Evolutionary conservation across 2,329 filamentous ascomycete genomes (phyloP), one percentile per base, ranked within the genome.

Genomic region (Aspergillus hortae): DNA sequence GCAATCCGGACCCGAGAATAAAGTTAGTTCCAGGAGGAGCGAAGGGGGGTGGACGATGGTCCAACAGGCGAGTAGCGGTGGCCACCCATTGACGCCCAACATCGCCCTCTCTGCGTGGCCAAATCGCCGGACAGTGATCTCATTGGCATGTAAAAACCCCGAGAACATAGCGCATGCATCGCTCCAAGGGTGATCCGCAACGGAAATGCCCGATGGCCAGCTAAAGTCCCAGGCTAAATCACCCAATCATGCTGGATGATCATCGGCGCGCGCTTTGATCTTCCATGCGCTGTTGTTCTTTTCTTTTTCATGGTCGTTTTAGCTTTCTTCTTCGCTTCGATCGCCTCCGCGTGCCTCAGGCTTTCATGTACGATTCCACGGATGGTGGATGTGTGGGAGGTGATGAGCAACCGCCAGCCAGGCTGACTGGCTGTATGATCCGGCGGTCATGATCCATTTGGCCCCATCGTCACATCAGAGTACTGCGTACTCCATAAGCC

Each of bases 91-190:
- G 51, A 58, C 61, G 61, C 56, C 59, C 53, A 65, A 64, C 57
- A 56, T 59, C 56, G 48, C 45, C 53, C 44, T 58, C 51, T 46
- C 52, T 46, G 43, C 27, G 48, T 41, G 23, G 41, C 38, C 33
- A 42, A 43, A 44, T 44, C 41, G 44, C 32, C 49, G 33, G 33
- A 21, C 44, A 48, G 45, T n/a, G 38, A 30, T 47, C 35, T 55
- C 49, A 68, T 68, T 68, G 64, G 66, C 48, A 59, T 49, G 50
- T 55, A 65, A 68, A 67, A 59, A 48, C 51, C 60, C 64, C 64
- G 63, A 64, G 46, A 54, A 55, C 56, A 54, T 57, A 32, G 50
- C 54, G 55, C 49, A 58, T 58, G 54, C 57, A 47, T 48, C 51
- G 49, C 51, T 42, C 44, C 10, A 47, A 50, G 58, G 49, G 45